Evolutionary conservation across 768 basidiomycete genomes (phyloP).

Genomic region (Imleria badia): DNA sequence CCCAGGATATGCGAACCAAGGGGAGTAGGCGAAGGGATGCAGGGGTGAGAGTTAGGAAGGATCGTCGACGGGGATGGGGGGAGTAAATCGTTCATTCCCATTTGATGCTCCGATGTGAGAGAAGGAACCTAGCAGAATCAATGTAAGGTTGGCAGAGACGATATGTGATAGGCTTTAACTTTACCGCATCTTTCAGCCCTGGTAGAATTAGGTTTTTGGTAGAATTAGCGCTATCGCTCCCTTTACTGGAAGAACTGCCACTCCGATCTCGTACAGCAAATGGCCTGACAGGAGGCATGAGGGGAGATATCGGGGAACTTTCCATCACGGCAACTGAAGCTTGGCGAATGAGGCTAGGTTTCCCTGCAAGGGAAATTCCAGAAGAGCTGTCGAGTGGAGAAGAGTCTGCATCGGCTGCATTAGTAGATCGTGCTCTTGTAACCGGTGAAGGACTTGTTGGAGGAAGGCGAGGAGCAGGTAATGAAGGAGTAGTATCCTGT

Average conservation of each 20-base stretch:
- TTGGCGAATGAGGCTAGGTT: constrained; percentile 47
- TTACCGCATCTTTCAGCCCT: constrained; percentile 70
- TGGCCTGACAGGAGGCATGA: constrained; percentile 45
- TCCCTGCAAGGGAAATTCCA: constrained; percentile 16
- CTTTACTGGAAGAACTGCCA: constrained; percentile 45
- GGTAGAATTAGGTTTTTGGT: constrained; percentile 42
- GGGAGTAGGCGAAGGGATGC: constrained; percentile 38
- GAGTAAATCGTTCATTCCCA: constrained; percentile 65
- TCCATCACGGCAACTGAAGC: constrained; percentile 59
- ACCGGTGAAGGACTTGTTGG: constrained; percentile 34
- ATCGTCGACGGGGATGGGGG: constrained; percentile 69
- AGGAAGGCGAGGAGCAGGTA: constrained; percentile 21
- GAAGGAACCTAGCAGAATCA: constrained; percentile 52
- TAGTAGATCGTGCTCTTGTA: constrained; percentile 35
- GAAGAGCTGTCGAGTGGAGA: constrained; percentile 12
- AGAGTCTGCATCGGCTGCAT: constrained; percentile 24
- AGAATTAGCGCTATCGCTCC: constrained; percentile 33
- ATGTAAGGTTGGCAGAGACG: background rate
- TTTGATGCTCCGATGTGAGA: constrained; percentile 65
- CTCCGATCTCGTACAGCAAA: constrained; percentile 49
- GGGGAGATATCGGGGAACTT: constrained; percentile 35
- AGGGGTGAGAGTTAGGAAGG: constrained; percentile 37
- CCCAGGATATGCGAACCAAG: constrained; percentile 32
- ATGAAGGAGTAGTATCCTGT: constrained; percentile 44
- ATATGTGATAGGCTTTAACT: constrained; percentile 41